phyloP scores from a whole-genome alignment of 768 basidiomycete species.

The Termitomyces sp. region DNA sequence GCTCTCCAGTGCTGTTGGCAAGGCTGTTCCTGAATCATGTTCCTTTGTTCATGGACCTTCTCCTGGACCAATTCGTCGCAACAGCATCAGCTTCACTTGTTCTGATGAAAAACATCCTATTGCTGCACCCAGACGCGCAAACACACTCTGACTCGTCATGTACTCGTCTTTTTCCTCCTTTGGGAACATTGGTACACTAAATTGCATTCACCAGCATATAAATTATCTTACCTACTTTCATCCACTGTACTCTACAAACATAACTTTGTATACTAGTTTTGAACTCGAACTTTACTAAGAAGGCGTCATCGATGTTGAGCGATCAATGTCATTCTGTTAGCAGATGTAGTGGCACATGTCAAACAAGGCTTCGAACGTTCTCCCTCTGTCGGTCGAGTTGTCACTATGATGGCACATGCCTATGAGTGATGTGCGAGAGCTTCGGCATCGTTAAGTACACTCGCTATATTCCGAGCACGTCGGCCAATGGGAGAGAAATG shows the following conservation, averaged over 20 bases:
- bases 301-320: not conserved
- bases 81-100: not conserved
- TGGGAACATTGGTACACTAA: constrained; percentile 2
- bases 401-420: not conserved
- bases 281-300: no score
- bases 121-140: not conserved
- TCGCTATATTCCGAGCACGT: not conserved
- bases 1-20: constrained; percentile 30
- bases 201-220: not conserved
- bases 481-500: not conserved
- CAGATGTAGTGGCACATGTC: not conserved
- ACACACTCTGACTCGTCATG: not conserved
- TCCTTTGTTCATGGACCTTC: not conserved
- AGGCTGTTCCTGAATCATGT: constrained; percentile 13
- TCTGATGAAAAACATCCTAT: not conserved
- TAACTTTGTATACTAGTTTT: not conserved
- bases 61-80: constrained; percentile 7
- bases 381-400: not conserved
- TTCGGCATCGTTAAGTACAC: not conserved
- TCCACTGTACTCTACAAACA: not conserved
- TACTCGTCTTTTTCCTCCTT: not conserved
- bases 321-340: not conserved
- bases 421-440: not conserved
- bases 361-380: not conserved
- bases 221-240: constrained; percentile 4